These are phyloP conservation scores for Emmonsia crescens DNA, from an alignment of 2,329 filamentous ascomycete genomes.

Conservation along the genomic window DNA sequence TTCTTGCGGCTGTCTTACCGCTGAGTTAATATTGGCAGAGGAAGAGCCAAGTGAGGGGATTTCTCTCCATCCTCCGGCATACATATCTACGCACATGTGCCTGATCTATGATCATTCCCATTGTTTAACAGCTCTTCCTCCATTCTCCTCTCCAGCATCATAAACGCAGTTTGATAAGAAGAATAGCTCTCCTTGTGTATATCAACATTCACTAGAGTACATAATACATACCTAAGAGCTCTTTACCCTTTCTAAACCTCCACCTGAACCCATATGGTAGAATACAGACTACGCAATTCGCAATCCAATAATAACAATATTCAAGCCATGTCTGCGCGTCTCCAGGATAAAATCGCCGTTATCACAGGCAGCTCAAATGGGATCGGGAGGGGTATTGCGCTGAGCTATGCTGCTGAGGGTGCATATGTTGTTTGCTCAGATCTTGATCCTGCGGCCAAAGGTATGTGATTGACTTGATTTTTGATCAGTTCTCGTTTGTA, in stretches of 20 bases:
- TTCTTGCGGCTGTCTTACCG: too few relatives aligned
- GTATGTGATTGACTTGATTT: conserved; percentile 4
- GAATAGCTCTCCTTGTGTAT: not conserved
- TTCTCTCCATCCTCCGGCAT: too few relatives aligned
- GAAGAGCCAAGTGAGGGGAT: too few relatives aligned
- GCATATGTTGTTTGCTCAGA: conserved; percentile 17
- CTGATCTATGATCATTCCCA: too few relatives aligned
- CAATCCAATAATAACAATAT: not conserved
- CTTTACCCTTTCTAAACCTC: not conserved
- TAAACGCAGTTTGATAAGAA: not conserved
- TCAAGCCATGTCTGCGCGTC: conserved; percentile 2
- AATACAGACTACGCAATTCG: too few relatives aligned
- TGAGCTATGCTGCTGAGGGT: conserved; percentile 15
- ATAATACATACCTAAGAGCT: too few relatives aligned
- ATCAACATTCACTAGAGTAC: too few relatives aligned
- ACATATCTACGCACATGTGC: too few relatives aligned
- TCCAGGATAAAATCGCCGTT: conserved; percentile 14
- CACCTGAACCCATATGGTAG: too few relatives aligned
- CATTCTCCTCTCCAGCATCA: not conserved
- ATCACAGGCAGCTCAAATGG: conserved; percentile 16
- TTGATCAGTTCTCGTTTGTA: too few relatives aligned
- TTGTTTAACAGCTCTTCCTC: too few relatives aligned
- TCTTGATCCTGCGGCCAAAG: conserved; percentile 8
- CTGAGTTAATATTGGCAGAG: too few relatives aligned
- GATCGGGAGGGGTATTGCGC: conserved; percentile 14